phyloP scores from a whole-genome alignment of 345 rosid genomes.

The Gossypium thurberi region DNA sequence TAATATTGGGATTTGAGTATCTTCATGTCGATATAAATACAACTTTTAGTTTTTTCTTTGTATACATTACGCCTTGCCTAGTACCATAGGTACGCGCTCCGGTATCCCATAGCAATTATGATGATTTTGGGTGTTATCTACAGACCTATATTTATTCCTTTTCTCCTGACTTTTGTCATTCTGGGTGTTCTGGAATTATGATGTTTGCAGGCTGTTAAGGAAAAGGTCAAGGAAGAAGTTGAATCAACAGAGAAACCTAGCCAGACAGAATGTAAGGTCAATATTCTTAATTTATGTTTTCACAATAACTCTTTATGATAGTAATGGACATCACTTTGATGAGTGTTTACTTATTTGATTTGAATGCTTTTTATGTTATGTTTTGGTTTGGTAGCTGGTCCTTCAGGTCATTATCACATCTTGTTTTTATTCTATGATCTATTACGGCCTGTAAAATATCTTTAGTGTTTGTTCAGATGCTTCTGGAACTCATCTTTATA shows the following conservation, averaged over 20 bases:
- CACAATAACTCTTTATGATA: not conserved
- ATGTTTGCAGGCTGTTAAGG: conserved; percentile 51
- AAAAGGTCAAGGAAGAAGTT: conserved; percentile 54
- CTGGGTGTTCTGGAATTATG: conserved; percentile 17
- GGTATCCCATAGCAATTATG: not conserved
- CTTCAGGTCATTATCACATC: not conserved
- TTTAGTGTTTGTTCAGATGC: not conserved
- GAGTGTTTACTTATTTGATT: not conserved
- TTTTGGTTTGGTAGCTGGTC: not conserved
- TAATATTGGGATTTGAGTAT: not conserved
- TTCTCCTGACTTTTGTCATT: not conserved
- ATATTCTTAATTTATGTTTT: conserved; percentile 2
- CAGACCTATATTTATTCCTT: not conserved
- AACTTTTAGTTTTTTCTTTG: not conserved
- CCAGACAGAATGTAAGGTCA: conserved; percentile 90
- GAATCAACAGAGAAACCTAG: conserved; percentile 43
- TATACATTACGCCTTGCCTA: not conserved
- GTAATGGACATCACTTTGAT: not conserved
- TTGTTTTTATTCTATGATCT: not conserved
- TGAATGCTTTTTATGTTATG: not conserved
- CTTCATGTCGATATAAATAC: not conserved
- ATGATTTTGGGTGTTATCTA: not conserved
- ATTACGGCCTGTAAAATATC: not conserved
- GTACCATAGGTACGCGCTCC: not conserved
- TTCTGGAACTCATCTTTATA: not conserved